Evolutionary conservation across 2,329 filamentous ascomycete genomes (phyloP), one percentile per base, ranked within the genome.

Genomic region (Stemphylium beticola): DNA sequence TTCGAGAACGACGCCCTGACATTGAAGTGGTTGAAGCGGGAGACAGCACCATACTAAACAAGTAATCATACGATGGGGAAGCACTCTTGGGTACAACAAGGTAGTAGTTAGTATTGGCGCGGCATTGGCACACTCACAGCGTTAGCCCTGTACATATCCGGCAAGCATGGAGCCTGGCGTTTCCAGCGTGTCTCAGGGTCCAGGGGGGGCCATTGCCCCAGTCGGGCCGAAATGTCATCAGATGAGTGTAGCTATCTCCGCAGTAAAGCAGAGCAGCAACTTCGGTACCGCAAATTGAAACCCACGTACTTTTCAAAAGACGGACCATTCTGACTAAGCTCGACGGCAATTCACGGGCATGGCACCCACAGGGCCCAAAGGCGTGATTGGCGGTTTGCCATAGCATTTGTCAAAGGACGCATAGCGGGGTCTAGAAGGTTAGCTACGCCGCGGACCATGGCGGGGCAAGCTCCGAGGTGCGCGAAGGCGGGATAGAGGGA

Each of bases 21-120:
- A 1, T 78, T 85, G 74, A 84, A 83, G 50, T 99, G 93, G 93
- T 80, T 99, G 67, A 84, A 91, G 78, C 85, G 91, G 68, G 95
- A 99, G 79, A 96, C 91, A n/a, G 82, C 84, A 67, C 85, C 87
- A 4, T 74, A 74, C 52, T 74, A 56, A 40, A 39, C 11, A 14
- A 18, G 17, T 50, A 39, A 38, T 17, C 37, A 24, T 31, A 31
- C 11, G 32, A 48, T 56, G 26, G 47, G 41, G 34, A 29, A 26
- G 20, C 38, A 38, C 37, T 46, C 43, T 33, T 36, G 41, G 26
- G 26, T 17, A 41, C 46, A 44, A 49, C 42, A 24, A 53, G 56
- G 49, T 41, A 58, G 60, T 59, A 50, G 60, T 52, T 45, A 43
- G 48, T 40, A 50, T 61, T 57, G 50, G 53, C 57, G 58, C 59